These are phyloP conservation scores for Phaffia australis DNA, from an alignment of 768 basidiomycete genomes.

Conservation along the genomic window DNA sequence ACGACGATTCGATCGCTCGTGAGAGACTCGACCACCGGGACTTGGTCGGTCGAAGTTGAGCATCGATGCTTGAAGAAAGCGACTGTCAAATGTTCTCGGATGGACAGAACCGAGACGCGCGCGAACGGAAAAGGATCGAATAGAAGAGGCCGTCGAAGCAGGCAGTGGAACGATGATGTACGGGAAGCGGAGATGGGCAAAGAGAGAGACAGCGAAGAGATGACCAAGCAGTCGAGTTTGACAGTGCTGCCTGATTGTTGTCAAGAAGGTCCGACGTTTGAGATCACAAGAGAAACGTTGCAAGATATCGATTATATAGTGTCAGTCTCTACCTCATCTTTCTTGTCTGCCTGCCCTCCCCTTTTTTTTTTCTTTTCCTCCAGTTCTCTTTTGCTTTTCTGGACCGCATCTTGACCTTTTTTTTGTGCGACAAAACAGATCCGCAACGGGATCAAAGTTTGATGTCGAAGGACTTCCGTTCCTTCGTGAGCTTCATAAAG, in stretches of 20 bases:
- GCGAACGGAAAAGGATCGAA: too few relatives aligned
- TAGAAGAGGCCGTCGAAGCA: too few relatives aligned
- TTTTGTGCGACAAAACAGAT: neutral
- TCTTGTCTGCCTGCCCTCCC: neutral
- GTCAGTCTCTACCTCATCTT: neutral
- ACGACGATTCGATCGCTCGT: neutral
- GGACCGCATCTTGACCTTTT: neutral
- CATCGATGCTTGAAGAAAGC: slow-evolving; percentile 9
- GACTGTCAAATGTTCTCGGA: neutral
- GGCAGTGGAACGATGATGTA: too few relatives aligned
- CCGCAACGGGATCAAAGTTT: slow-evolving; percentile 24
- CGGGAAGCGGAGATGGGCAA: too few relatives aligned
- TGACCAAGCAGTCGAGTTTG: too few relatives aligned
- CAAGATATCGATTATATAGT: slow-evolving; percentile 10
- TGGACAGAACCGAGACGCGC: neutral
- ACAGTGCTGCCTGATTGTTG: too few relatives aligned
- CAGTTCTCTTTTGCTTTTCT: neutral
- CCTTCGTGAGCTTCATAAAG: slow-evolving; percentile 20
- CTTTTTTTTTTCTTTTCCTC: neutral
- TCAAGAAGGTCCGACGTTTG: neutral
- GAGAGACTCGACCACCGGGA: neutral
- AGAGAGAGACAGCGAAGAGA: too few relatives aligned
- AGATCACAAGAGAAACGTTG: neutral
- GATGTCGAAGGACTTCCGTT: slow-evolving; percentile 22
- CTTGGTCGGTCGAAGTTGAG: slow-evolving; percentile 11